Base-by-base conservation (phyloP, 768 basidiomycete genomes). In the Austroboletus eburneus region DNA sequence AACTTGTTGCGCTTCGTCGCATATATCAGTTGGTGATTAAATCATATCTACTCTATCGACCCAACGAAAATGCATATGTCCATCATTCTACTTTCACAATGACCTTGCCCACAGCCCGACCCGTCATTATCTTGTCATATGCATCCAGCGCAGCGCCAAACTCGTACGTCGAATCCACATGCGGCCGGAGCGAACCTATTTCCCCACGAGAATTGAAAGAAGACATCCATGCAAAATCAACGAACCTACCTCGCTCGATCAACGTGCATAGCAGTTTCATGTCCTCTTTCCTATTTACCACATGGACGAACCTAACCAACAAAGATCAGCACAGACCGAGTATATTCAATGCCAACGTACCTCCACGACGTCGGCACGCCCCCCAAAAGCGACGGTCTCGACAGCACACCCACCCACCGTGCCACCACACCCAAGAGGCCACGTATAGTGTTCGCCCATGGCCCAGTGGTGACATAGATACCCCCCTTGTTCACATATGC, bases 41-140 rank as follows among this genome's bases (percentile, higher is more conserved):
- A 29, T 29, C 7, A 29, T 29, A 29, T 29, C 29, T 29, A 29
- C 29, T 7, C 8, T 13, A 29, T 29, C 29, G 29, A 29, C 7
- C 13, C n/a, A n/a, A 29, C 13, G 29, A 29, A 29, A 7, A 13
- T 32, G 14, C 30, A 14, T 12, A 30, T 17, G 23, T 13, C 13
- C 9, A 9, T 56, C 48, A 62, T 17, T 71, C 66, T 6, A 83
- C 63, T 50, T 72, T 77, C 20, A 88, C 73, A 3, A 87, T 71
- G 3, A 89, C 73, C 59, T 87, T 87, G 0, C 87, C 87, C 4
- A 70, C 76, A 1, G 82, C 79, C 17, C 76, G 69, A 5, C 69
- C 63, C 1, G 76, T 73, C 73, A 81, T 68, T 8, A 84, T 58
- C 42, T 73, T 69, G 12, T 83, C 80, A 56, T 84, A 90, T 1